phyloP scores from a whole-genome alignment of 331 rosid genomes.

The Phaseolus coccineus region DNA sequence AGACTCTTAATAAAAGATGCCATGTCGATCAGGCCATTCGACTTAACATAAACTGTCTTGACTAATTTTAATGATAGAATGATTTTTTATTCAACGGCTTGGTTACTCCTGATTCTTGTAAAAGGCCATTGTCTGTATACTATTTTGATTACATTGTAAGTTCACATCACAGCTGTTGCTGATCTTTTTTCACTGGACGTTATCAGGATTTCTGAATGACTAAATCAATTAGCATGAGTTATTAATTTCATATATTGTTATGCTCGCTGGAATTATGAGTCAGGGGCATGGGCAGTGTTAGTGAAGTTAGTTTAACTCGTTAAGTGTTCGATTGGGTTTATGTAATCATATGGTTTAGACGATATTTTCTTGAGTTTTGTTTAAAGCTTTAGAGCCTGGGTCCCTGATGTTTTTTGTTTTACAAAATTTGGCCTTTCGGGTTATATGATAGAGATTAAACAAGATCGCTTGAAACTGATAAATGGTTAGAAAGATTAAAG shows the following conservation, averaged over 20 bases:
- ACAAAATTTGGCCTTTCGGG: too few species aligned
- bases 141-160: not conserved
- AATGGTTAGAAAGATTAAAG: too few species aligned
- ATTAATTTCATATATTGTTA: not conserved
- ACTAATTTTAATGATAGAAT: constrained; percentile 3
- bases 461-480: too few species aligned
- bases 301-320: too few species aligned
- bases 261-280: too few species aligned
- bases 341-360: too few species aligned
- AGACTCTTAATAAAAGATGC: not conserved
- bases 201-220: not conserved
- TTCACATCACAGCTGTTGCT: not conserved
- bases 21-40: not conserved
- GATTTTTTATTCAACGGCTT: not conserved
- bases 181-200: not conserved
- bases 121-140: not conserved
- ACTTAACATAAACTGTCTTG: not conserved
- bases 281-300: too few species aligned
- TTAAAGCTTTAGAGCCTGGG: too few species aligned
- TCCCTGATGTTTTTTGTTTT: too few species aligned
- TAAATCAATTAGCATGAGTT: not conserved
- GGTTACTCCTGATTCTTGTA: not conserved
- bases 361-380: too few species aligned
- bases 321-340: too few species aligned
- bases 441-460: too few species aligned